Conservation (phyloP, 2,329 filamentous ascomycete genomes). For the Aspergillus udagawae region DNA sequence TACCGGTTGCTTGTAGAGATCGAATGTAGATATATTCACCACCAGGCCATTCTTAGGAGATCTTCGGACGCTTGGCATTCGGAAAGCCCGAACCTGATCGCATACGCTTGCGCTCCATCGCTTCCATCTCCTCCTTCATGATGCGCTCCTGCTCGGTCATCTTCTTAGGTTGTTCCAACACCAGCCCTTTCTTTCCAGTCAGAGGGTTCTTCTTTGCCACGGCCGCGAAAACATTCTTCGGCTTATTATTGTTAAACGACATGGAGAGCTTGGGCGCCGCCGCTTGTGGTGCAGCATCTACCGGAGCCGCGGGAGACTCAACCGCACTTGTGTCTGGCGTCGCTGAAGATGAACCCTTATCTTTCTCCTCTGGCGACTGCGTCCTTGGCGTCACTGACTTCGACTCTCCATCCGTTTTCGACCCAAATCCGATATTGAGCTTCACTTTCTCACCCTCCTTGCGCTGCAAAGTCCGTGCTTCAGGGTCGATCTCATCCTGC, state of each 20-base stretch:
- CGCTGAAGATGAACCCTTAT: conserved; percentile 5
- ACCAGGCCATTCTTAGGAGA: conserved; percentile 19
- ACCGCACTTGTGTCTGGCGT: conserved; percentile 14
- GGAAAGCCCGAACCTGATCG: conserved; percentile 26
- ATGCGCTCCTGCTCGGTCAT: conserved; percentile 86
- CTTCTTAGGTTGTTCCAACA: conserved; percentile 64
- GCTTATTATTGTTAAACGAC: conserved; percentile 53
- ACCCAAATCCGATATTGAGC: conserved; percentile 57
- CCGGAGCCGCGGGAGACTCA: conserved; percentile 12
- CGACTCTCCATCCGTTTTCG: conserved; percentile 23
- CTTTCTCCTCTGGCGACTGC: conserved; percentile 22
- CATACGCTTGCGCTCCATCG: conserved; percentile 63
- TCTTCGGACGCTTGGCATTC: conserved; percentile 32
- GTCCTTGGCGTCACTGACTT: conserved; percentile 19
- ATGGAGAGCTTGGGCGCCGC: conserved; percentile 51
- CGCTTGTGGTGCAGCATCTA: conserved; percentile 12
- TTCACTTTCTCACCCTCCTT: conserved; percentile 73
- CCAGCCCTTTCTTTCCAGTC: conserved; percentile 60
- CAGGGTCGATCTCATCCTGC: conserved; percentile 41
- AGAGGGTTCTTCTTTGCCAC: conserved; percentile 66
- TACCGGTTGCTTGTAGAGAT: not conserved
- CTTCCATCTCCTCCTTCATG: conserved; percentile 70
- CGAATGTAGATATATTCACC: conserved; percentile 1
- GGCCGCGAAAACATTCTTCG: conserved; percentile 64
- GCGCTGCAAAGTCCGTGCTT: conserved; percentile 45